Percentiles rank a stretch among this genome's conserved stretches.
Conservation (phyloP, 1,139 yeast species). For the Magnusiomyces fungicola region DNA sequence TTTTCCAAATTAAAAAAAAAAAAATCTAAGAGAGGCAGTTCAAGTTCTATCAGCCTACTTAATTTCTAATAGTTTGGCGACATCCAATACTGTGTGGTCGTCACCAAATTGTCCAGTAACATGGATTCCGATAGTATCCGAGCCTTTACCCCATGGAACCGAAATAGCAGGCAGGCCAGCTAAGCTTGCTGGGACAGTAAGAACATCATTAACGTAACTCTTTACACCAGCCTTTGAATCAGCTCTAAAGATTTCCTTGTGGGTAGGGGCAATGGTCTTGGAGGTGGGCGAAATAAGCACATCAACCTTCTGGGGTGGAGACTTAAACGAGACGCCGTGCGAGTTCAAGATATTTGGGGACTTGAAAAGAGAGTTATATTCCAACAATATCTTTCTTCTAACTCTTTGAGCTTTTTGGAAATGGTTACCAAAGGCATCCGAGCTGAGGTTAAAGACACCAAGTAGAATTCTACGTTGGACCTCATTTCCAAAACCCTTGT, state of each 20-base stretch:
- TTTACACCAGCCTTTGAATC: conserved; percentile 41
- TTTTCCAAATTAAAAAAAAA: too few species aligned
- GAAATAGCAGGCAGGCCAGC: conserved; percentile 87
- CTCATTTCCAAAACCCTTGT: conserved; percentile 65
- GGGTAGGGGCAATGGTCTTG: conserved; percentile 48
- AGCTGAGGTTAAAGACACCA: conserved; percentile 79
- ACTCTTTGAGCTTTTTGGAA: conserved; percentile 68
- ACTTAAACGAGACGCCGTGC: conserved; percentile 2
- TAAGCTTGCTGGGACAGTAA: conserved; percentile 84
- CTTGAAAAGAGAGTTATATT: conserved; percentile 59
- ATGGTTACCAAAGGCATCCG: conserved; percentile 69
- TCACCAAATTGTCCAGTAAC: conserved; percentile 81
- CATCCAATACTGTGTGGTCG: conserved; percentile 53
- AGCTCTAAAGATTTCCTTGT: conserved; percentile 35
- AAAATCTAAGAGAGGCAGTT: background rate
- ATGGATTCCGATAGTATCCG: conserved; percentile 56
- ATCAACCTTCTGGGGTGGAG: conserved; percentile 42
- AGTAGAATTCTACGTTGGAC: conserved; percentile 75
- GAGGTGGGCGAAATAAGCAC: conserved; percentile 70
- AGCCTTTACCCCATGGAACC: conserved; percentile 46
- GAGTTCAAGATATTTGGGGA: conserved; percentile 40
- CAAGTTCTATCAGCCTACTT: background rate
- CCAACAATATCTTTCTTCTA: conserved; percentile 51
- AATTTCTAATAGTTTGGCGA: conserved; percentile 29
- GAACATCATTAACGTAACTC: conserved; percentile 69